These are phyloP conservation scores for Teratosphaeria pseudoeucalypti DNA, from an alignment of 2,329 filamentous ascomycete species.

Conservation along the genomic window DNA sequence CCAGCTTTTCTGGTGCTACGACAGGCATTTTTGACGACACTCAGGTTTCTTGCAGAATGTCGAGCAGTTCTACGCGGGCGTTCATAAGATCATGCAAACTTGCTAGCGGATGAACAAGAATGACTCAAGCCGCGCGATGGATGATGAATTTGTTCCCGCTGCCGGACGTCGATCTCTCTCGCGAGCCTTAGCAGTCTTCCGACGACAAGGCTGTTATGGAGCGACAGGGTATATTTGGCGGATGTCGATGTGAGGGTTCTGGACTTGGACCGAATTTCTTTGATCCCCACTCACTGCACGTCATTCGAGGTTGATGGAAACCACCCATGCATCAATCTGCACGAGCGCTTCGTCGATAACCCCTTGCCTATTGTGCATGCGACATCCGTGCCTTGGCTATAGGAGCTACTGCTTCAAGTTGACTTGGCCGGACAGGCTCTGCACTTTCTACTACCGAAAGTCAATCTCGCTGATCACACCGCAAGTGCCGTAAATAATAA, in stretches of 20 bases:
- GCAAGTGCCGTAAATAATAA: not conserved
- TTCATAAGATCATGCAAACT: not conserved
- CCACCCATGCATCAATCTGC: not conserved
- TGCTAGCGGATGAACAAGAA: not conserved
- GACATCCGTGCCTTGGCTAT: not conserved
- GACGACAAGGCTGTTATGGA: not conserved
- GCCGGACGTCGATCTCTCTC: too few species aligned
- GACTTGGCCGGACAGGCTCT: not conserved
- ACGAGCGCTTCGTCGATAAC: not conserved
- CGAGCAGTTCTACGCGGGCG: not conserved
- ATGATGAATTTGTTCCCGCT: not conserved
- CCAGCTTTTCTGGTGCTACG: conserved; percentile 80
- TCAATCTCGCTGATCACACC: not conserved
- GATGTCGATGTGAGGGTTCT: not conserved
- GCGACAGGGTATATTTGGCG: not conserved
- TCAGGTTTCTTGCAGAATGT: not conserved
- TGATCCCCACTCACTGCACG: not conserved
- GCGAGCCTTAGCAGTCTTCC: too few species aligned
- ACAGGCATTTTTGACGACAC: conserved; percentile 61
- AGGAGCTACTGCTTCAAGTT: not conserved
- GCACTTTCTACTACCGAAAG: not conserved
- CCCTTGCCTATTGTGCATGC: not conserved
- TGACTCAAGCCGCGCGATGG: not conserved
- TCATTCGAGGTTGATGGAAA: not conserved
- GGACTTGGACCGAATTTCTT: not conserved